These are phyloP conservation scores for Talaromyces thailandensis DNA, from an alignment of 495 filamentous ascomycete species.

Conservation along the genomic window DNA sequence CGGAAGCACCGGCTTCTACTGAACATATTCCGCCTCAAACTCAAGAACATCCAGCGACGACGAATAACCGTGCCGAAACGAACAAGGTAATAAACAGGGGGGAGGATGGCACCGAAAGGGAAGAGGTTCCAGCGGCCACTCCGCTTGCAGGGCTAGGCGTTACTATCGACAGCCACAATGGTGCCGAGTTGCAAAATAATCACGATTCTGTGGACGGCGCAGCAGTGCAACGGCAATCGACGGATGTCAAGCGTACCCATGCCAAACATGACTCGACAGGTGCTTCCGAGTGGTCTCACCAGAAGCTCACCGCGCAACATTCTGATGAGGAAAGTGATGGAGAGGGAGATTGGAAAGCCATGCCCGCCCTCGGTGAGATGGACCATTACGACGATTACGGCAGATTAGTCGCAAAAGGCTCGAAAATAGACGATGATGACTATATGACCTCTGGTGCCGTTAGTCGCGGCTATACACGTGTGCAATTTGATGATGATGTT, in stretches of 20 bases:
- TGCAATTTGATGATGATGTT: conserved; percentile 89
- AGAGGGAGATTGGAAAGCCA: conserved; percentile 74
- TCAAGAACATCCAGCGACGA: conserved; percentile 7
- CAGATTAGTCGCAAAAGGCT: conserved; percentile 72
- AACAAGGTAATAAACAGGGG: background rate
- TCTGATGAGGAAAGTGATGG: conserved; percentile 31
- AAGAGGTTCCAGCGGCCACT: conserved; percentile 6
- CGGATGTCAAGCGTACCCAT: conserved; percentile 9
- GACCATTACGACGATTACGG: conserved; percentile 95
- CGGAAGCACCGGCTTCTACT: conserved; percentile 1
- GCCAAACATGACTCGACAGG: conserved; percentile 15
- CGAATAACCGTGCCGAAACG: background rate
- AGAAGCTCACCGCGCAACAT: conserved; percentile 57
- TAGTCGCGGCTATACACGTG: conserved; percentile 87
- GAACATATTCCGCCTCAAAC: background rate
- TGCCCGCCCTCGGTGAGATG: conserved; percentile 86
- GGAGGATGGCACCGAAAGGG: conserved; percentile 1
- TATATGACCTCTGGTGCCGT: conserved; percentile 76
- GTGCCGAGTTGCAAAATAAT: conserved; percentile 1
- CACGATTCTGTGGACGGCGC: conserved; percentile 5
- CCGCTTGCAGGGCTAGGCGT: background rate
- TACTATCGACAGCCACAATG: background rate
- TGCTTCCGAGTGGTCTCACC: conserved; percentile 87
- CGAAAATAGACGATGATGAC: conserved; percentile 58
- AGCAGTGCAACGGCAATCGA: conserved; percentile 1